Conservation (phyloP, 106 monocot genomes). For the Amphibolis antarctica region DNA sequence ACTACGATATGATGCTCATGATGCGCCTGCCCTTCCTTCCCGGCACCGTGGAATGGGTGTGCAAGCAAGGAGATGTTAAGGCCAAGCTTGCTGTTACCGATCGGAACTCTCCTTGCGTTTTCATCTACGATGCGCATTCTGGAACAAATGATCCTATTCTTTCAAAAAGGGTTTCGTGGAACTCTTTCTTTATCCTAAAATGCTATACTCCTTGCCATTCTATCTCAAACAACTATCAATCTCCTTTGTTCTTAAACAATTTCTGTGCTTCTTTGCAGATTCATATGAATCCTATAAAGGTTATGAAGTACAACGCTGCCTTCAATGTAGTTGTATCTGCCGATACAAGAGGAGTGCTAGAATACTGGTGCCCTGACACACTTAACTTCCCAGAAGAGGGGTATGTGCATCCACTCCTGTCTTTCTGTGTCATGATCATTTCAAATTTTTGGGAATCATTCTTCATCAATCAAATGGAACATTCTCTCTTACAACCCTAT, state of each 20-base stretch:
- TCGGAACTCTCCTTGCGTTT: constrained; percentile 44
- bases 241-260: too few relatives aligned
- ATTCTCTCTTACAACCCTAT: too few relatives aligned
- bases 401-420: constrained; percentile 27
- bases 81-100: constrained; percentile 88
- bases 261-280: constrained; percentile 34
- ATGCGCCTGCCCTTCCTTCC: constrained; percentile 69
- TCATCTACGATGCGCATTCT: constrained; percentile 74
- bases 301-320: constrained; percentile 72
- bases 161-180: constrained; percentile 53
- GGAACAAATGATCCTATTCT: constrained; percentile 75
- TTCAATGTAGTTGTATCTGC: constrained; percentile 85
- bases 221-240: background rate
- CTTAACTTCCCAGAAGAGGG: constrained; percentile 72
- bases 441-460: background rate
- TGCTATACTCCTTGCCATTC: background rate
- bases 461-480: background rate
- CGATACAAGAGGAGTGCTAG: constrained; percentile 75
- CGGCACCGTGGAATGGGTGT: constrained; percentile 83
- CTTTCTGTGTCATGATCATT: background rate
- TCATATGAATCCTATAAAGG: constrained; percentile 59
- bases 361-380: constrained; percentile 81
- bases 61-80: constrained; percentile 81
- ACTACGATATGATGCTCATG: constrained; percentile 99
- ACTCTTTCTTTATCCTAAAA: background rate